These are phyloP conservation scores for Puccinia coronata DNA, from an alignment of 1,284 basidiomycete genomes.

Conservation along the genomic window DNA sequence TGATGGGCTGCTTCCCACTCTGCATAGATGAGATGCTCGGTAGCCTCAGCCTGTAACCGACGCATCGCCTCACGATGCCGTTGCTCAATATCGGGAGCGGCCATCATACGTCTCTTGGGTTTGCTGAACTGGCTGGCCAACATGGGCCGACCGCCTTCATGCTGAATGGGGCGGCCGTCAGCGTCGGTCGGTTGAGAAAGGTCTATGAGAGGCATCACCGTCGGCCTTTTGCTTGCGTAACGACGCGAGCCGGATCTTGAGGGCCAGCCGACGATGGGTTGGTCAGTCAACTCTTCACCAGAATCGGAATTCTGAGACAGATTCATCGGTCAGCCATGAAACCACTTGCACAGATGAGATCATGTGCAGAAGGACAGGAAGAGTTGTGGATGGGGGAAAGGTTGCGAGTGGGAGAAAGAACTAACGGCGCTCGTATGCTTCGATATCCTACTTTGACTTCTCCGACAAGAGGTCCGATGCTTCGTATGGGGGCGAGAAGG, in stretches of 20 bases:
- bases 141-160: conserved; percentile 9
- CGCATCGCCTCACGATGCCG: conserved; percentile 43
- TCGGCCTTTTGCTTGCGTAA: not conserved
- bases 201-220: conserved; percentile 29
- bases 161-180: conserved; percentile 34
- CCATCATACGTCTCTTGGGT: conserved; percentile 5
- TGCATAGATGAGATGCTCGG: conserved; percentile 25
- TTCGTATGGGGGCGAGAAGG: not conserved
- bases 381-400: not conserved
- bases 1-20: conserved; percentile 28
- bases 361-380: not conserved
- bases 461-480: not conserved
- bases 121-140: not conserved
- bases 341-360: not conserved
- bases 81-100: conserved; percentile 26
- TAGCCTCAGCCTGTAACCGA: conserved; percentile 40
- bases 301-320: conserved; percentile 22
- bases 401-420: not conserved
- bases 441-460: not conserved
- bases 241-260: not conserved
- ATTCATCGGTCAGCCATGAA: not conserved
- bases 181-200: conserved; percentile 41
- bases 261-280: not conserved
- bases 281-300: not conserved
- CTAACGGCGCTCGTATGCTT: conserved; percentile 12